Evolutionary conservation across 2,329 filamentous ascomycete genomes (phyloP).

Genomic region (Magnaporthiopsis incrustans): DNA sequence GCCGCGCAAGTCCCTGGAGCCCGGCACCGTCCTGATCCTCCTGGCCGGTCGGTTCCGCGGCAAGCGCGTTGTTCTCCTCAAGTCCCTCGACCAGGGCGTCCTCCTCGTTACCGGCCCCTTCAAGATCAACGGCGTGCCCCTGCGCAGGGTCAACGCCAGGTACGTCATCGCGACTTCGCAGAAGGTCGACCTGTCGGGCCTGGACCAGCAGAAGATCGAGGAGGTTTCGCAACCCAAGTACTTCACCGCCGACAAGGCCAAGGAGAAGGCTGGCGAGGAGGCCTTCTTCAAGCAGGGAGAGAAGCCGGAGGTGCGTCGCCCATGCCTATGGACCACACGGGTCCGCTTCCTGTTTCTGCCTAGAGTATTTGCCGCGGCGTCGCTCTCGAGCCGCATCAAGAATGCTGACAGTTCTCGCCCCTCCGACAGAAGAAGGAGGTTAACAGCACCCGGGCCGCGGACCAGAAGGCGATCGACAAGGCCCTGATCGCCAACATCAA

Average conservation of each 20-base stretch:
- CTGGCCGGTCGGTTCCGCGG: slow-evolving; percentile 99
- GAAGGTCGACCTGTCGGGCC: slow-evolving; percentile 74
- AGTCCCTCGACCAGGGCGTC: slow-evolving; percentile 93
- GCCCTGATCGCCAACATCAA: slow-evolving; percentile 90
- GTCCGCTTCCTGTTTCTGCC: not conserved
- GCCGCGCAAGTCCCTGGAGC: slow-evolving; percentile 81
- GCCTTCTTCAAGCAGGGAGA: slow-evolving; percentile 99
- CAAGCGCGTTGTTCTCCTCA: slow-evolving; percentile 99
- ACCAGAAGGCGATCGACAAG: slow-evolving; percentile 99
- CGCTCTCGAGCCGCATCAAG: not conserved
- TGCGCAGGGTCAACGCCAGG: slow-evolving; percentile 87
- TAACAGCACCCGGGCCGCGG: slow-evolving; percentile 80
- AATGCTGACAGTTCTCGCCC: slow-evolving; percentile 10
- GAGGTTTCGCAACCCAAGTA: slow-evolving; percentile 72
- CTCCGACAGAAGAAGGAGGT: slow-evolving; percentile 86
- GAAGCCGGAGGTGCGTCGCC: slow-evolving; percentile 79
- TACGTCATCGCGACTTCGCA: slow-evolving; percentile 89
- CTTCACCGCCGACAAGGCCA: slow-evolving; percentile 91
- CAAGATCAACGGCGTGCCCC: slow-evolving; percentile 99
- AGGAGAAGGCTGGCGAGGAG: slow-evolving; percentile 95
- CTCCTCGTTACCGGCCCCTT: slow-evolving; percentile 99
- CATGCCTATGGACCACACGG: not conserved
- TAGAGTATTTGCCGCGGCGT: not conserved
- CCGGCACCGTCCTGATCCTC: slow-evolving; percentile 95
- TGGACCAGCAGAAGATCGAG: slow-evolving; percentile 86